phyloP scores from a whole-genome alignment of 371 early-diverging fungal species.

The Circinella minor region DNA sequence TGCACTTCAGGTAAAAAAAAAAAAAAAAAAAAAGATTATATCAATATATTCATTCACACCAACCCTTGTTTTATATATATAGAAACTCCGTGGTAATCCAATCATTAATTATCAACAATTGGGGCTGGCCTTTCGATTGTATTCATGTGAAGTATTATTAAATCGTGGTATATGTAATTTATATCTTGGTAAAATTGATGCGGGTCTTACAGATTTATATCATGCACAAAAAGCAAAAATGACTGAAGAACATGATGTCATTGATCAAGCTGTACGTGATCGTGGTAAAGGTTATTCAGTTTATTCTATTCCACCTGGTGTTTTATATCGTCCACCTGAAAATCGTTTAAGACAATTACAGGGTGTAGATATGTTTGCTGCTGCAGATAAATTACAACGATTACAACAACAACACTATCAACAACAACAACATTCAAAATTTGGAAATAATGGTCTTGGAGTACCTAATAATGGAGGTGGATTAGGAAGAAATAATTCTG shows the following conservation, averaged over 20 bases:
- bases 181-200: constrained; percentile 73
- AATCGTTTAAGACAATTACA: constrained; percentile 57
- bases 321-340: constrained; percentile 84
- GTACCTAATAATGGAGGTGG: neutral
- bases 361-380: constrained; percentile 39
- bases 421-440: neutral
- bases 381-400: constrained; percentile 9
- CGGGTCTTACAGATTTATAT: constrained; percentile 78
- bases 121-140: constrained; percentile 87
- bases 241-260: constrained; percentile 75
- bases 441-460: no score
- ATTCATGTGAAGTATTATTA: constrained; percentile 87
- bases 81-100: constrained; percentile 87
- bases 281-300: constrained; percentile 77
- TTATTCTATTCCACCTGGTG: constrained; percentile 78
- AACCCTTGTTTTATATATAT: neutral
- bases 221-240: constrained; percentile 72
- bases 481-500: constrained; percentile 11
- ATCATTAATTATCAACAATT: constrained; percentile 95
- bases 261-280: constrained; percentile 75
- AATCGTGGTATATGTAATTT: constrained; percentile 89
- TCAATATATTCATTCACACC: neutral
- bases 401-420: constrained; percentile 11
- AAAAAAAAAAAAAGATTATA: neutral
- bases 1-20: constrained; percentile 56